Base-by-base conservation (phyloP, 1,284 basidiomycete species). In the Ganoderma multipileum region DNA sequence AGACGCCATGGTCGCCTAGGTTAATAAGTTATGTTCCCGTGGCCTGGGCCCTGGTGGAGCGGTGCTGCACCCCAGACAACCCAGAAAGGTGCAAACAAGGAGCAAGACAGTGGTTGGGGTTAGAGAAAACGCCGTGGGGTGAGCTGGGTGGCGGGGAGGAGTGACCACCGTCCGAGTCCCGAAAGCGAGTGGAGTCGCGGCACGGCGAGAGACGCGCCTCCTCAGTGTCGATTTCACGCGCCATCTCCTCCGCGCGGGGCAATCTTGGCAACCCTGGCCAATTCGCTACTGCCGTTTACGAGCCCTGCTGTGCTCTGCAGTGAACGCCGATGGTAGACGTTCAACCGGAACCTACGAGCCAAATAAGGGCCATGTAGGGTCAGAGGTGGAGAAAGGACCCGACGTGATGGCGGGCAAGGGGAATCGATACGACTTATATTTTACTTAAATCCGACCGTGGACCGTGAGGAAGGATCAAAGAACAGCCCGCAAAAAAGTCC, bases 1-100 rank as follows among this genome's bases (percentile, higher is more conserved):
- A 42, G 71, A 72, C 62, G 71, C 71, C 71, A 72, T 72, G 18
- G 20, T 47, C 20, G 44, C 18, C 20, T 28, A 36, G 23, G 41
- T 11, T 9, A 28, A 33, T 47, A n/a, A n/a, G 44, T 44, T 70
- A 60, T 60, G 54, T 33, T 12, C 12, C 52, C 55, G 47, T 26
- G 52, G 52, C 63, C 38, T 2, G 8, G 28, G 63, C 58, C 63
- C 52, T 55, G 55, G 28, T 28, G 61, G 61, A 33, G 36, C 38
- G 20, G 38, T n/a, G 18, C n/a, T 23, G 36, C 42, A 41, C 26
- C 61, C 47, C 47, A 50, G 23, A 50, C 47, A 26, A 26, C 47
- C 23, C 23, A 26, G 28, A 30, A 62, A 30, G 42, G 60, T 5
- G 26, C 23, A 14, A 14, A 33, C 14, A 9, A 36, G 8, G 60